Conservation (phyloP, 225 moss, liverwort and hornwort genomes). For the Takakia lepidozioides region DNA sequence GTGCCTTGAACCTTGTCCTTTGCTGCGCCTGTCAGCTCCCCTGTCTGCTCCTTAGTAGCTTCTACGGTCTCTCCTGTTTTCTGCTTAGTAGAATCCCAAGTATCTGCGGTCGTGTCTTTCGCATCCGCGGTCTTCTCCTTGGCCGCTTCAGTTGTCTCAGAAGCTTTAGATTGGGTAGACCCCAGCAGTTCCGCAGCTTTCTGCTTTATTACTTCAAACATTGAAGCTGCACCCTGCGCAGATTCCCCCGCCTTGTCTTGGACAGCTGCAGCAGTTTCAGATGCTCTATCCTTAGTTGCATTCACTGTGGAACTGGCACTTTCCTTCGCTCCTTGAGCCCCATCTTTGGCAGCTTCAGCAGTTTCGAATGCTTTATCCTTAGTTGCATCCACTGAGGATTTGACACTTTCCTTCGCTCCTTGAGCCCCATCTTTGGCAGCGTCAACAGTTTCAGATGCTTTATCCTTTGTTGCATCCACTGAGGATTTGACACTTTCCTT, state of each 20-base stretch:
- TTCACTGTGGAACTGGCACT: constrained; percentile 18
- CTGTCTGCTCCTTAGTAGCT: background rate
- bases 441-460: background rate
- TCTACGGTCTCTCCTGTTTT: background rate
- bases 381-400: too few species aligned
- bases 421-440: constrained; percentile 11
- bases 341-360: background rate
- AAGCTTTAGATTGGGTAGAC: too few species aligned
- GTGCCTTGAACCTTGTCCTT: too few species aligned
- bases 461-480: too few species aligned
- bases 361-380: background rate
- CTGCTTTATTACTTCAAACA: constrained; percentile 9
- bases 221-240: background rate
- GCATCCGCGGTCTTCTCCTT: too few species aligned
- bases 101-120: background rate
- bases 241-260: too few species aligned
- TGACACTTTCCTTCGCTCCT: too few species aligned
- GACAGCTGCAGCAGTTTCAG: too few species aligned
- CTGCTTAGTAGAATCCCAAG: constrained; percentile 14
- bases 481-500: background rate
- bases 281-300: background rate
- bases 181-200: too few species aligned
- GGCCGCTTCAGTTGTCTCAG: too few species aligned
- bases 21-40: too few species aligned
- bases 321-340: constrained; percentile 15